Base-by-base conservation (phyloP, 1,284 basidiomycete genomes). In the Inonotus hispidus region DNA sequence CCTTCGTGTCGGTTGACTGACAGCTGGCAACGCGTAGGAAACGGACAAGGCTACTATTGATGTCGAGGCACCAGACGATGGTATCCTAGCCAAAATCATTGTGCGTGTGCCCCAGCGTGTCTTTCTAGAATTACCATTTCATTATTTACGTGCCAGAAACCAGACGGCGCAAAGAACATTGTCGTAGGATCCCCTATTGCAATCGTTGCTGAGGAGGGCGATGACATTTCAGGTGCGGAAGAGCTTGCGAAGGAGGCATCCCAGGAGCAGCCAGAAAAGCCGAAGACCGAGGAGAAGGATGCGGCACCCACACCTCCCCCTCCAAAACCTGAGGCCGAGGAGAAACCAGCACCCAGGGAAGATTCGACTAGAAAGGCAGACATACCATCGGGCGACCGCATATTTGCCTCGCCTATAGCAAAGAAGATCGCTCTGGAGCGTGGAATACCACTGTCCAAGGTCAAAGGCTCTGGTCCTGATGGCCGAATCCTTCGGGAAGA, bases 21-120 rank as follows among this genome's bases (percentile, higher is more conserved):
- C 69, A 19, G 56, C 53, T 53, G 43, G 35, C 49, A 37, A 32
- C 61, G 55, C 53, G 38, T 66, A 95, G 93, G 95, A 98, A 87
- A 98, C 96, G 56, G 95, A 98, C 86, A 98, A 98, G 83, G 96
- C 96, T 16, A 96, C 94, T 46, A 99, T 99, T 76, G 96, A 99
- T 75, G 96, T 99, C 27, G 96, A 99, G 77, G 94, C 96, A 14
- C 94, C 95, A 77, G 96, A 99, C 55, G 95, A 98, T 68, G 96
- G 96, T 71, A 77, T 98, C 64, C 78, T 99, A 63, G 95, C 91
- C 59, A 98, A 98, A 83, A 97, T 90, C 66, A 84, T 92, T 61
- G 87, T 85, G 73, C 59, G 84, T 73, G 29, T 13, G 6, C 10
- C 4, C 25, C 1, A 19, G 11, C 0, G 16, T 32, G 32, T 32